Evolutionary conservation across 805 yeast species (phyloP).

Genomic region (Saturnispora galanensis): DNA sequence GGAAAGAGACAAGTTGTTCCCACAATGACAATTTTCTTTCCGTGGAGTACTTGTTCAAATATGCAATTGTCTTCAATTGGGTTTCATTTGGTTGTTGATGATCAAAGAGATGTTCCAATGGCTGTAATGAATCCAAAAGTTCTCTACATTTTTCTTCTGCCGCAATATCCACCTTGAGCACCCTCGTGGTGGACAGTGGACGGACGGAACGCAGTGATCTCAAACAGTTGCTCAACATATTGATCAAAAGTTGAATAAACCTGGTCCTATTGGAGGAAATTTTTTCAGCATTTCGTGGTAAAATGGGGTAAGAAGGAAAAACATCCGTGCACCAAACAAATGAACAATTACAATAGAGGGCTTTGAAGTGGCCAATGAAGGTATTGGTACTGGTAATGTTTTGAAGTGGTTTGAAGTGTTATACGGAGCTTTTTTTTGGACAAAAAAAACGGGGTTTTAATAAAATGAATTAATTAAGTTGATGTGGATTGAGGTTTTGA

Average conservation of each 20-base stretch:
- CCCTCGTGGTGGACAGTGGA: neutral
- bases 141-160: conserved; percentile 52
- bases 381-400: too few relatives aligned
- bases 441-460: neutral
- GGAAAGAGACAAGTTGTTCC: conserved; percentile 37
- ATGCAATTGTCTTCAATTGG: conserved; percentile 66
- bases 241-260: too few relatives aligned
- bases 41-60: conserved; percentile 50
- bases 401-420: too few relatives aligned
- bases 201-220: neutral
- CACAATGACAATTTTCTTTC: conserved; percentile 42
- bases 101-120: conserved; percentile 56
- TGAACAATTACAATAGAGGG: too few relatives aligned
- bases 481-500: too few relatives aligned
- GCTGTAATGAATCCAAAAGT: conserved; percentile 52
- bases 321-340: too few relatives aligned
- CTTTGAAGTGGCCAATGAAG: neutral
- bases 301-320: too few relatives aligned
- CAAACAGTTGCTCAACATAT: too few relatives aligned
- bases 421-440: neutral
- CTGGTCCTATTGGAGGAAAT: too few relatives aligned
- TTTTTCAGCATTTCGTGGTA: too few relatives aligned
- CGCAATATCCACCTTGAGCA: conserved; percentile 10
- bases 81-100: conserved; percentile 66
- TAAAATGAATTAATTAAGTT: neutral